Evolutionary conservation across 768 basidiomycete species (phyloP).

Genomic region (Podaxis carcinomalis): DNA sequence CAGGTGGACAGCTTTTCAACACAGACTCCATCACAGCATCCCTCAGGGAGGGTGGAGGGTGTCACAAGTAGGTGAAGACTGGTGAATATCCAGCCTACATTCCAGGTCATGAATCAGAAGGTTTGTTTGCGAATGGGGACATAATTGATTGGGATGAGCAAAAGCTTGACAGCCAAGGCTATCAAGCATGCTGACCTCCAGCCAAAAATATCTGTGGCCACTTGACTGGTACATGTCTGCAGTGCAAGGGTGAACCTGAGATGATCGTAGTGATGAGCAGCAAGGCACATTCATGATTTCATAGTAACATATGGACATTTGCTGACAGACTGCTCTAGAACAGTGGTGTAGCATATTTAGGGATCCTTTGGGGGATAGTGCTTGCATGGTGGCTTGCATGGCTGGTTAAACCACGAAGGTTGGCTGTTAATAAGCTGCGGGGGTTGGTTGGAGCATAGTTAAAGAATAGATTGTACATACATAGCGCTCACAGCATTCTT

Average conservation of each 20-base stretch:
- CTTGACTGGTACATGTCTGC: slow-evolving; percentile 12
- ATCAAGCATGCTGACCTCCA: slow-evolving; percentile 13
- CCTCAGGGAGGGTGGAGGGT: not conserved
- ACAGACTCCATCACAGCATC: not conserved
- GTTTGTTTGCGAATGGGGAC: slow-evolving; percentile 17
- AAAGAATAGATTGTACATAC: not conserved
- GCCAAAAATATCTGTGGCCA: slow-evolving; percentile 12
- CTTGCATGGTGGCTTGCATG: slow-evolving; percentile 39
- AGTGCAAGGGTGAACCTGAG: slow-evolving; percentile 49
- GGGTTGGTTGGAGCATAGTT: not conserved
- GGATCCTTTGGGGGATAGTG: slow-evolving; percentile 39
- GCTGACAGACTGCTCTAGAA: slow-evolving; percentile 18
- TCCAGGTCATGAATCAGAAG: not conserved
- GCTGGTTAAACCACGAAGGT: slow-evolving; percentile 22
- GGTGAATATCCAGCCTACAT: not conserved
- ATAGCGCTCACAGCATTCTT: not conserved
- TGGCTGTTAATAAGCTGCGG: not conserved
- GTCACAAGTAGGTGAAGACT: not conserved
- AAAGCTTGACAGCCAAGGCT: slow-evolving; percentile 15
- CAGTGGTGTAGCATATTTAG: slow-evolving; percentile 35
- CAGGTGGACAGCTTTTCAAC: not conserved
- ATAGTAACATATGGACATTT: not conserved
- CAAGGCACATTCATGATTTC: slow-evolving; percentile 30
- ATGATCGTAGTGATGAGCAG: slow-evolving; percentile 52
- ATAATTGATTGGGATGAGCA: slow-evolving; percentile 18